Evolutionary conservation across 208 protist species (phyloP).

Genomic region (Acanthamoeba royreba): DNA sequence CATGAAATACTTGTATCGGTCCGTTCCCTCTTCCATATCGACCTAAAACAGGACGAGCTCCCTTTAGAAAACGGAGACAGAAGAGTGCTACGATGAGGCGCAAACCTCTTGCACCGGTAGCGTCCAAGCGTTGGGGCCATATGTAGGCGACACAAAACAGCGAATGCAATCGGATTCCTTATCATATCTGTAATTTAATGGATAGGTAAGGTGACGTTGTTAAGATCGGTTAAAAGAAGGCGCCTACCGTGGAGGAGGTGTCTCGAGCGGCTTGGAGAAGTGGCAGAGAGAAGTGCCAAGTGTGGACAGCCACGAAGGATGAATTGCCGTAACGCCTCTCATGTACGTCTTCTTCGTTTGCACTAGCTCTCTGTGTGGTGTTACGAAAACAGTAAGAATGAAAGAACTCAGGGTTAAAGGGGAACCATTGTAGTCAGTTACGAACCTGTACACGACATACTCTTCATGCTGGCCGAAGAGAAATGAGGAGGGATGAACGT

Average conservation of each 20-base stretch:
- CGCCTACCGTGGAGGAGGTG: not conserved
- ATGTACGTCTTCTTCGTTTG: slow-evolving; percentile 50
- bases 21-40: not conserved
- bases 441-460: slow-evolving; percentile 10
- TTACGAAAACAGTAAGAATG: not conserved
- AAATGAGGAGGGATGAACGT: slow-evolving; percentile 20
- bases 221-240: not conserved
- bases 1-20: slow-evolving; percentile 43
- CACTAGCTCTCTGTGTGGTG: not conserved
- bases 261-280: slow-evolving; percentile 43
- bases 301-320: slow-evolving; percentile 3
- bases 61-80: not conserved
- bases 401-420: not conserved
- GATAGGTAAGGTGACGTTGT: not conserved
- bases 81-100: too few species aligned
- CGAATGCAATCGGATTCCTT: not conserved
- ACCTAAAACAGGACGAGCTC: not conserved
- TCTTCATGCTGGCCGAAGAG: slow-evolving; percentile 18
- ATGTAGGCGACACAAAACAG: slow-evolving; percentile 25
- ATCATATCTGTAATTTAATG: not conserved
- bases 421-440: too few species aligned
- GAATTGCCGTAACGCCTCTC: slow-evolving; percentile 42
- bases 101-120: slow-evolving; percentile 17
- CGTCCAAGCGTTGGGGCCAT: slow-evolving; percentile 24
- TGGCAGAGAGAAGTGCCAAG: slow-evolving; percentile 3